Evolutionary conservation across 805 yeast genomes (phyloP).

Genomic region (Saccharomyces paradoxus): DNA sequence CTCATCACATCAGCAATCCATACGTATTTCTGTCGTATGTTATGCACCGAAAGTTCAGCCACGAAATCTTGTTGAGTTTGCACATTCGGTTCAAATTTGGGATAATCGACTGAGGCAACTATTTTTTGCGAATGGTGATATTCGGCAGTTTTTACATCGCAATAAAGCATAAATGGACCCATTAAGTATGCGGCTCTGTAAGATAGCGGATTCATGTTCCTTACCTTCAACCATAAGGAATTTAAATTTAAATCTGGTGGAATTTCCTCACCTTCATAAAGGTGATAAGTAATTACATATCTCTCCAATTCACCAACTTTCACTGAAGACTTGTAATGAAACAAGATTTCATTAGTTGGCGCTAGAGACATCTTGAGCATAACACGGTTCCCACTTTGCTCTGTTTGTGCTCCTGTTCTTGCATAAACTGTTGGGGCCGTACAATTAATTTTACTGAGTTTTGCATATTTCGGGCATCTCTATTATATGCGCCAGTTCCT

Average conservation of each 20-base stretch:
- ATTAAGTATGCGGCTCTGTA: conserved; percentile 62
- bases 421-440: neutral
- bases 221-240: conserved; percentile 46
- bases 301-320: conserved; percentile 56
- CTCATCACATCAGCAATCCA: conserved; percentile 70
- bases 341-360: conserved; percentile 2
- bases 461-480: neutral
- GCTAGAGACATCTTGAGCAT: neutral
- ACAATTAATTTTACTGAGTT: neutral
- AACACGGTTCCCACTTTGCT: neutral
- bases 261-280: conserved; percentile 28
- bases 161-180: conserved; percentile 71
- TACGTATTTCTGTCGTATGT: conserved; percentile 45
- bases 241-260: conserved; percentile 22
- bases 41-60: conserved; percentile 58
- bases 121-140: conserved; percentile 43
- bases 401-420: neutral
- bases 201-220: conserved; percentile 44
- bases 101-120: conserved; percentile 71
- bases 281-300: conserved; percentile 43
- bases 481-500: neutral
- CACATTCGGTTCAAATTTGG: conserved; percentile 62
- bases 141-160: conserved; percentile 52
- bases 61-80: conserved; percentile 58
- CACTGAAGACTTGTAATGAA: conserved; percentile 20